Base-by-base conservation (phyloP, 106 monocot species). In the Acanthochlamys bracteata region DNA sequence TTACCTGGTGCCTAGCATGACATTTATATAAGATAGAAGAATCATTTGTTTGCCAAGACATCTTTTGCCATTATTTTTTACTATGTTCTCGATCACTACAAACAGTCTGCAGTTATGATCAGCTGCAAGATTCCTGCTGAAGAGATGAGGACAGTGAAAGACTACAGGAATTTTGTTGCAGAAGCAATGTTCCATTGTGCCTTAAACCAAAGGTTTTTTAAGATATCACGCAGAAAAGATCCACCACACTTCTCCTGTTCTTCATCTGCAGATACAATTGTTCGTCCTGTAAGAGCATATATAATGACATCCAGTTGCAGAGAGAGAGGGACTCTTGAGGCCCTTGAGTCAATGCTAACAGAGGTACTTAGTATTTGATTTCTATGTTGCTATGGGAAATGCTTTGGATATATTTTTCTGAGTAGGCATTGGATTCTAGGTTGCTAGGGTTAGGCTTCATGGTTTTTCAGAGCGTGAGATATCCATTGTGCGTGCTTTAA, bases 121-220 rank as follows among this genome's bases (percentile, higher is more conserved):
- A 92, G 98, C 70, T 99, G 98, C 81, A 99, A 99, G 77, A 43
- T 85, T 59, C 78, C 88, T 61, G 81, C 71, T 20, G 68, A 42
- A 63, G 83, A 86, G 41, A 88, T 99, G 88, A 85, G 55, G 78
- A 92, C 88, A 6, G 88, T 99, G 60, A 99, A 81, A 63, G 78
- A 99, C 69, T 99, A 92, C 60, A 80, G 85, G 62, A 71, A 92
- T 73, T 88, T 88, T 20, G 66, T 99, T 22, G 88, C 80, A 54
- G 98, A 99, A 73, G 80, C 98, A 16, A 99, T 99, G 98, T 92
- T 99, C 65, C 98, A 99, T 66, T 99, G 92, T 66, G 98, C 92
- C 33, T 73, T 99, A 49, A 92, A 89, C 66, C 98, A 99, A 65
- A 88, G 98, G 55, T 82, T 99, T 58, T 98, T 99, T 68, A 99